Evolutionary conservation across 2,329 filamentous ascomycete species (phyloP), one percentile per base, ranked within the genome.

Genomic region (Colletotrichum sublineola): DNA sequence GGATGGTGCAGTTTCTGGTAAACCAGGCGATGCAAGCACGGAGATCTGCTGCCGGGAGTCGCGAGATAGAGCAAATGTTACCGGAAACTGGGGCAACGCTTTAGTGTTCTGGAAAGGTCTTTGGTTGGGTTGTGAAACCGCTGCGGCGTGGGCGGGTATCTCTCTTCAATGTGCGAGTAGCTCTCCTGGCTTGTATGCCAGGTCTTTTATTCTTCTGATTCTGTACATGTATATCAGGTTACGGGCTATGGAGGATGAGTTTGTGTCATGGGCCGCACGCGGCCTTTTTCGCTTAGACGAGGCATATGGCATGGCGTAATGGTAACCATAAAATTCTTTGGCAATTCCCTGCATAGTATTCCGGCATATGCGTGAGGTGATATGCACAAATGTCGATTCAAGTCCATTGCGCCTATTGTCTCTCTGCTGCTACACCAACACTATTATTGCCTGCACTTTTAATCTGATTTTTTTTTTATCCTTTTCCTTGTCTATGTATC

Each of bases 1-100:
- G 96, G 96, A 75, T 98, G 96, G 96, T 98, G 96, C 84, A 97
- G 94, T 83, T 98, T 98, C 88, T 98, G 96, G 96, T 98, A 83
- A 80, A 70, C 61, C 67, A 33, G 38, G 20, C 7, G 50, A 9
- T 18, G 20, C 38, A 14, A 5, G 48, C 31, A 20, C 24, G n/a
- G 8, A 20, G n/a, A 48, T 18, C 8, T n/a, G n/a, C 18, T 29
- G 38, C 38, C 12, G 12, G 36, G 18, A 7, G 48, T 29, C 33
- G 15, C 29, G 46, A 31, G 52, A 6, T 8, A 24, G 31, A 8
- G 29, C 42, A 36, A n/a, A n/a, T 42, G 20, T 36, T 8, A 53
- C 36, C 44, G 9, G n/a, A 18, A 33, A 66, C 52, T 31, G 18
- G 42, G 40, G n/a, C n/a, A 56, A n/a, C 18, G 52, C 57, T 40